Conservation (phyloP, 768 basidiomycete species). For the Auriculariales sp. region DNA sequence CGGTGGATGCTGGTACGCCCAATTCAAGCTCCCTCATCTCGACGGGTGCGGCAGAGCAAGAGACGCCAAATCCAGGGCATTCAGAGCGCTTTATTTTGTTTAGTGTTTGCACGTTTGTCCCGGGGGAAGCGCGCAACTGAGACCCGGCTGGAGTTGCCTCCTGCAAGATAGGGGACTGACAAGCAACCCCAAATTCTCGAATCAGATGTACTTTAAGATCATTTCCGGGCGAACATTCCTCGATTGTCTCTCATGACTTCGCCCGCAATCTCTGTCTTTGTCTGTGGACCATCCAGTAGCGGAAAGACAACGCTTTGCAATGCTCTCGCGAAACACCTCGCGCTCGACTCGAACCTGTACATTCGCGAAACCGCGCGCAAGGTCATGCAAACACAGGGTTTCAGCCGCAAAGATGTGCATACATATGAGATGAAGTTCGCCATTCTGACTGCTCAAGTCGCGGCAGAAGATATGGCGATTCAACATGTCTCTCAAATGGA, state of each 20-base stretch:
- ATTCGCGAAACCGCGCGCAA: conserved; percentile 48
- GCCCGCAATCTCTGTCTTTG: too few relatives aligned
- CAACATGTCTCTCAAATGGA: conserved; percentile 8
- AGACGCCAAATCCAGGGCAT: too few relatives aligned
- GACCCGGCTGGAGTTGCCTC: too few relatives aligned
- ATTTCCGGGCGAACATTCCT: too few relatives aligned
- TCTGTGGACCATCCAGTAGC: conserved; percentile 35
- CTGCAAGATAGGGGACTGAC: too few relatives aligned
- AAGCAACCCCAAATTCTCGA: too few relatives aligned
- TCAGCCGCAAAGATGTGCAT: conserved; percentile 34
- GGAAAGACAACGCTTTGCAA: conserved; percentile 59
- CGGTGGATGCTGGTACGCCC: neutral
- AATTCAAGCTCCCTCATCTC: neutral
- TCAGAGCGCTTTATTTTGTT: too few relatives aligned
- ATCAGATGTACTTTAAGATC: too few relatives aligned
- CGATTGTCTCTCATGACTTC: too few relatives aligned
- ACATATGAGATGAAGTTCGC: conserved; percentile 45
- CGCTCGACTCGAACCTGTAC: conserved; percentile 20
- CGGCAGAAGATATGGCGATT: conserved; percentile 22
- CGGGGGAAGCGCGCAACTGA: too few relatives aligned
- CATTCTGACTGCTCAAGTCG: conserved; percentile 43
- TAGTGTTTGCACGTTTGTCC: too few relatives aligned
- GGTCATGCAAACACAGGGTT: conserved; percentile 39
- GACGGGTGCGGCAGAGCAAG: too few relatives aligned
- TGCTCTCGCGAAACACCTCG: conserved; percentile 29